phyloP scores from a whole-genome alignment of 345 rosid species.

The Tarenaya hassleriana region DNA sequence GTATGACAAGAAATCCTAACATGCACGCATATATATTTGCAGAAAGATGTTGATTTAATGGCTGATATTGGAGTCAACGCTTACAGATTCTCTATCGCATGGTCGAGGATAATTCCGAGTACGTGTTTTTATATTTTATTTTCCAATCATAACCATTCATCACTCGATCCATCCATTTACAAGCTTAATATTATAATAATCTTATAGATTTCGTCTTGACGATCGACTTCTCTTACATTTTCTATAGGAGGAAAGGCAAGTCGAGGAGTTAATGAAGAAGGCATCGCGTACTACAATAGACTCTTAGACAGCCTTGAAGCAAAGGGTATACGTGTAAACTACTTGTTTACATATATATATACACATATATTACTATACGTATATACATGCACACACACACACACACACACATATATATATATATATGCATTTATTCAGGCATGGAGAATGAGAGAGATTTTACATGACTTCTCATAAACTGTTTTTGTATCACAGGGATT shows the following conservation, averaged over 20 bases:
- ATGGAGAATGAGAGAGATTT: too few species aligned
- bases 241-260: constrained; percentile 38
- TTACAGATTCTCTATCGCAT: constrained; percentile 40
- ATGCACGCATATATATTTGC: too few species aligned
- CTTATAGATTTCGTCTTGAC: too few species aligned
- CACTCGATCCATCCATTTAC: neutral
- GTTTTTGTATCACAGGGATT: constrained; percentile 18
- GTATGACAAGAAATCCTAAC: too few species aligned
- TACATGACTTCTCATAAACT: neutral
- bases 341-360: neutral
- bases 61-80: neutral
- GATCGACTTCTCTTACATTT: too few species aligned
- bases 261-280: constrained; percentile 34
- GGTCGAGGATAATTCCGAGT: constrained; percentile 42
- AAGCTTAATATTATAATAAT: neutral
- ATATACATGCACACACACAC: neutral
- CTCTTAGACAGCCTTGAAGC: constrained; percentile 35
- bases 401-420: too few species aligned
- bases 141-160: neutral
- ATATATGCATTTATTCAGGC: too few species aligned
- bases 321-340: constrained; percentile 19
- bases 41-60: constrained; percentile 22
- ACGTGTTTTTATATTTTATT: neutral
- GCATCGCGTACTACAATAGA: constrained; percentile 35
- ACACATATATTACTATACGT: neutral